Conservation (phyloP, 2,329 filamentous ascomycete species). For the Anisogramma anomala region DNA sequence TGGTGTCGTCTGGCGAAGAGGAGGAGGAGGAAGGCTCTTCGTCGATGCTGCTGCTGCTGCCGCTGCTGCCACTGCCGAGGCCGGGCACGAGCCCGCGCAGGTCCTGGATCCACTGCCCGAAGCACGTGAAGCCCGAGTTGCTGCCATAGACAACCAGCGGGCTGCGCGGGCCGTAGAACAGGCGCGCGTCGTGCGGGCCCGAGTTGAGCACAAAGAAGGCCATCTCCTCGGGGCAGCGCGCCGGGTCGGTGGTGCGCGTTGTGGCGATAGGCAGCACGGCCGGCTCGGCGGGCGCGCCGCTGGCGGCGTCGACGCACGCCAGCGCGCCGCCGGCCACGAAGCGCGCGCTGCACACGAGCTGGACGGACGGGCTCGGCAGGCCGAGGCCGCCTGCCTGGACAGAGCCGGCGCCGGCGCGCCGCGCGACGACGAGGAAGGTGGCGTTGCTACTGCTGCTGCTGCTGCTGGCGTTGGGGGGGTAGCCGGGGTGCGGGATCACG, state of each 20-base stretch:
- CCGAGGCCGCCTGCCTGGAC: no score
- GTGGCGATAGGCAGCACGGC: constrained; percentile 36
- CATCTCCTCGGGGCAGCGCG: constrained; percentile 33
- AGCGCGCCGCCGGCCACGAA: constrained; percentile 33
- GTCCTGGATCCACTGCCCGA: constrained; percentile 46
- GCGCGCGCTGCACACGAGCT: constrained; percentile 38
- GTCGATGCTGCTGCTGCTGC: not conserved
- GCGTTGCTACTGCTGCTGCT: no score
- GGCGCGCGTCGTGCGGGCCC: constrained; percentile 47
- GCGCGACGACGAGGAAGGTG: constrained; percentile 41
- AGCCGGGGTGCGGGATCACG: constrained; percentile 43
- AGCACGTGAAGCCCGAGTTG: constrained; percentile 42
- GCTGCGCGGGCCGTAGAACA: constrained; percentile 40
- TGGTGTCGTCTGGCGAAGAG: no score
- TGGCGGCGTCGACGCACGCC: constrained; percentile 25
- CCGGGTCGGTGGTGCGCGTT: constrained; percentile 22
- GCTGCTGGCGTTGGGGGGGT: no score
- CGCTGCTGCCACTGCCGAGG: constrained; percentile 23
- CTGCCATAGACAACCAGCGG: constrained; percentile 45
- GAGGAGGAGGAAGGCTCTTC: no score
- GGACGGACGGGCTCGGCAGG: constrained; percentile 21
- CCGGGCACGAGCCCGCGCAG: constrained; percentile 36
- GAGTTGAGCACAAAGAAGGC: constrained; percentile 30
- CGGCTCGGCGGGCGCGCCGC: constrained; percentile 20
- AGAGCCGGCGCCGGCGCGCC: constrained; percentile 22